Conservation (phyloP, 1,139 yeast species). For the Pneumocystis carinii region DNA sequence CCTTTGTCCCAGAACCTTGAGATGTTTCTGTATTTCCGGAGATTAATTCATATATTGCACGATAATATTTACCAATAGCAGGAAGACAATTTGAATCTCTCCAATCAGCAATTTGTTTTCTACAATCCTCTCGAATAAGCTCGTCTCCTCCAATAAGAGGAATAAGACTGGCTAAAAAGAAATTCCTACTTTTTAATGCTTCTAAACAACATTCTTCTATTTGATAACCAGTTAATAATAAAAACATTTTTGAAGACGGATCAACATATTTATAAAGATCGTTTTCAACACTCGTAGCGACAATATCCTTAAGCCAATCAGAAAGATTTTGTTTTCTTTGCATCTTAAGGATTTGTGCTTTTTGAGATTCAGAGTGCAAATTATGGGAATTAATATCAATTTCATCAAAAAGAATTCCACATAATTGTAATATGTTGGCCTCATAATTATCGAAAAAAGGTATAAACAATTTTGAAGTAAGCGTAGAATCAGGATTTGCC, state of each 20-base stretch:
- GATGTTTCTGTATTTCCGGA: conserved; percentile 34
- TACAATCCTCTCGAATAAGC: conserved; percentile 44
- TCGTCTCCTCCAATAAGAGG: conserved; percentile 53
- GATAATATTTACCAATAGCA: conserved; percentile 38
- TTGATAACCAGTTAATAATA: conserved; percentile 41
- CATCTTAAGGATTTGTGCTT: conserved; percentile 12
- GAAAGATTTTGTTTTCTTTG: conserved; percentile 24
- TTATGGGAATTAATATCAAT: conserved; percentile 19
- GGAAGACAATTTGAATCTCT: conserved; percentile 26
- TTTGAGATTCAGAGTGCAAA: conserved; percentile 4
- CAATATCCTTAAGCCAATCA: conserved; percentile 43
- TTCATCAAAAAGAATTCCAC: conserved; percentile 46
- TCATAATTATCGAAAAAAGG: conserved; percentile 4
- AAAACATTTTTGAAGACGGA: conserved; percentile 27
- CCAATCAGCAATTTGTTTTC: conserved; percentile 56
- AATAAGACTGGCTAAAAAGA: conserved; percentile 57
- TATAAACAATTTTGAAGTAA: conserved; percentile 2
- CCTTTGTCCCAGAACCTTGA: conserved; percentile 17
- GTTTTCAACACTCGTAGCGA: conserved; percentile 31
- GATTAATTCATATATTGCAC: conserved; percentile 49
- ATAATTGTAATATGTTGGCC: conserved; percentile 32
- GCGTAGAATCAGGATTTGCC: conserved; percentile 5
- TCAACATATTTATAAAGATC: conserved; percentile 17
- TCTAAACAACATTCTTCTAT: conserved; percentile 44
- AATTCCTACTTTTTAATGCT: conserved; percentile 45